phyloP scores from a whole-genome alignment of 805 yeast genomes.

The Yarrowia sp. region DNA sequence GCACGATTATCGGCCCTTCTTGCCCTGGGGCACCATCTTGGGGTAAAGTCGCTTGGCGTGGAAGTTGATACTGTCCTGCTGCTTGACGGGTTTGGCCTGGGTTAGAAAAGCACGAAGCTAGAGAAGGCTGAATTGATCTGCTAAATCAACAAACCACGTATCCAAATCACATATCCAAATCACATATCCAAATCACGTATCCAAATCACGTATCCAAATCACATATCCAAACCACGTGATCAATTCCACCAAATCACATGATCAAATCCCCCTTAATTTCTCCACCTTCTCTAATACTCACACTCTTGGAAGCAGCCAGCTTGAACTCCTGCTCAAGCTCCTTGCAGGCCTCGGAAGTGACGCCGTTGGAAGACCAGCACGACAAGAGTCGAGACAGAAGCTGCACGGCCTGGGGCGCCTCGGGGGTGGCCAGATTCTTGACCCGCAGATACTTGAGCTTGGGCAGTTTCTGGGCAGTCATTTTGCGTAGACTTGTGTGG shows the following conservation, averaged over 20 bases:
- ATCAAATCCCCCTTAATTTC: no score
- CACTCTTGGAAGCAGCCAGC: slow-evolving; percentile 65
- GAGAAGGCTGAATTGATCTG: no score
- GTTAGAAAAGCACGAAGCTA: background rate
- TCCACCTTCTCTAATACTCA: slow-evolving; percentile 42
- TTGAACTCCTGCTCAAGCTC: slow-evolving; percentile 73
- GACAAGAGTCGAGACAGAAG: slow-evolving; percentile 82
- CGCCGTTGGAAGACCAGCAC: slow-evolving; percentile 97
- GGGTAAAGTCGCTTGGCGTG: slow-evolving; percentile 61
- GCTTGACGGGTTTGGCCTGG: slow-evolving; percentile 44
- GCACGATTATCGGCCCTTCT: slow-evolving; percentile 53
- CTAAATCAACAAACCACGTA: background rate
- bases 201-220: no score
- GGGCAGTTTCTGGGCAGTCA: slow-evolving; percentile 54
- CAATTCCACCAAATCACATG: background rate
- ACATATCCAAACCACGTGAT: no score
- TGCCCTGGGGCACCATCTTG: slow-evolving; percentile 54
- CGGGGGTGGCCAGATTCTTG: slow-evolving; percentile 64
- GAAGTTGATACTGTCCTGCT: slow-evolving; percentile 58
- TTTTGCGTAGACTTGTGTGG: slow-evolving; percentile 5
- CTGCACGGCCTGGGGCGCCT: slow-evolving; percentile 75
- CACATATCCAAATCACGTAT: no score
- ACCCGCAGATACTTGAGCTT: slow-evolving; percentile 77
- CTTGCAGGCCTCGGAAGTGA: slow-evolving; percentile 72
- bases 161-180: no score